Conservation (phyloP, 1,284 basidiomycete genomes). For the Microbotryum intermedium region DNA sequence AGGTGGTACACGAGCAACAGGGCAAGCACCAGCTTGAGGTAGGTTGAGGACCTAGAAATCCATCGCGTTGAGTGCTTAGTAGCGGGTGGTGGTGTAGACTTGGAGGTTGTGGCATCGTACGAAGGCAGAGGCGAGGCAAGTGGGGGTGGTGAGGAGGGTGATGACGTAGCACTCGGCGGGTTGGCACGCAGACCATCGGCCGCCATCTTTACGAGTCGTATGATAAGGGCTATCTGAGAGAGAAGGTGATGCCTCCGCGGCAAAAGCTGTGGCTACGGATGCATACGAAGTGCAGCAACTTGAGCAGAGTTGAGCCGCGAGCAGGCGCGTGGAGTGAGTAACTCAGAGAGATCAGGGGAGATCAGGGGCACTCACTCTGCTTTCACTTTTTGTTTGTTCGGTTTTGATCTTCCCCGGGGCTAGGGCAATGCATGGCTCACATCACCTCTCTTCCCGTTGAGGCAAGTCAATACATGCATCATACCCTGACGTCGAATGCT, state of each 20-base stretch:
- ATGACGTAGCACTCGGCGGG: too few relatives aligned
- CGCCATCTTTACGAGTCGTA: too few relatives aligned
- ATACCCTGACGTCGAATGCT: too few relatives aligned
- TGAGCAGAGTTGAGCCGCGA: too few relatives aligned
- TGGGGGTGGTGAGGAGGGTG: not conserved
- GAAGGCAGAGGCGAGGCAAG: not conserved
- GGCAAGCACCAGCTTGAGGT: not conserved
- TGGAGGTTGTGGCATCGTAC: not conserved
- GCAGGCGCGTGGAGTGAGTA: too few relatives aligned
- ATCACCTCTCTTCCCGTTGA: constrained; percentile 3
- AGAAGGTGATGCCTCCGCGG: too few relatives aligned
- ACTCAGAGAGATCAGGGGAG: too few relatives aligned
- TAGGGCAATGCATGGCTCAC: not conserved
- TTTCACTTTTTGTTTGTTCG: not conserved
- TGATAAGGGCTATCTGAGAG: too few relatives aligned
- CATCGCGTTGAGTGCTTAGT: not conserved
- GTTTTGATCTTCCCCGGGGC: not conserved
- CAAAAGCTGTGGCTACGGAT: too few relatives aligned
- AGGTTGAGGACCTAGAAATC: not conserved
- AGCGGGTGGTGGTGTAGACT: not conserved
- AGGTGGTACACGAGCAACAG: not conserved
- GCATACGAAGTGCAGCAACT: too few relatives aligned
- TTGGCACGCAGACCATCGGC: too few relatives aligned
- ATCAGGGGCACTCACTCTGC: too few relatives aligned
- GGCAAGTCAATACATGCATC: not conserved